These are phyloP conservation scores for Ceratocystis variospora DNA, from an alignment of 2,329 filamentous ascomycete species.

Conservation along the genomic window DNA sequence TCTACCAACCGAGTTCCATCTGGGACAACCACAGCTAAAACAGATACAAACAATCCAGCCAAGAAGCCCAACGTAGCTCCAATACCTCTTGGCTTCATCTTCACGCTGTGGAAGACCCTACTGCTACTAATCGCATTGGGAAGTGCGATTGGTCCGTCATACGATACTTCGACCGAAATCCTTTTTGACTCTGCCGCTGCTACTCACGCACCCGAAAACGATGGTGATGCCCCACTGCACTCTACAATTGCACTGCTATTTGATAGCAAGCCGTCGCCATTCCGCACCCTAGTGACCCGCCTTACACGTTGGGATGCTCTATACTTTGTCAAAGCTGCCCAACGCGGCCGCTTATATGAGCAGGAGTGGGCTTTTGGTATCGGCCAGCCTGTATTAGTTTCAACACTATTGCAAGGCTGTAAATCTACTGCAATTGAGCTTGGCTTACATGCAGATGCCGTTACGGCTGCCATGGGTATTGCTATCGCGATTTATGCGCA, in stretches of 20 bases:
- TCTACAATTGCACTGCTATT: conserved; percentile 22
- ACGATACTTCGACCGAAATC: conserved; percentile 62
- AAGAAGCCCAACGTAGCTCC: neutral
- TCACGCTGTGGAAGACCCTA: conserved; percentile 51
- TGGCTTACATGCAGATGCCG: conserved; percentile 15
- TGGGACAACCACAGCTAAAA: neutral
- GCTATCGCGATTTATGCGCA: conserved; percentile 60
- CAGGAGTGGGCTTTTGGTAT: conserved; percentile 74
- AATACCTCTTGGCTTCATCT: conserved; percentile 29
- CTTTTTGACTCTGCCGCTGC: conserved; percentile 26
- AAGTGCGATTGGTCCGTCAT: conserved; percentile 41
- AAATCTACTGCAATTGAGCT: conserved; percentile 14
- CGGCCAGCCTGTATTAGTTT: conserved; percentile 29
- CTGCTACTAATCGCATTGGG: conserved; percentile 47
- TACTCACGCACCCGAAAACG: conserved; percentile 27
- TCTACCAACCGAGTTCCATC: neutral
- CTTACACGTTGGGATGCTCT: conserved; percentile 70
- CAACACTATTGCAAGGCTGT: conserved; percentile 14
- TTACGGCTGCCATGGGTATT: conserved; percentile 42
- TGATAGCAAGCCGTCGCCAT: neutral
- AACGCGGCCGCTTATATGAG: conserved; percentile 55
- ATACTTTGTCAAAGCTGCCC: conserved; percentile 54
- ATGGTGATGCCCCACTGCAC: conserved; percentile 15
- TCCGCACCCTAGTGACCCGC: conserved; percentile 33
- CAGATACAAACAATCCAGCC: neutral